These are phyloP conservation scores for Chlorella vulgaris DNA, from an alignment of 139 green algal species.

Conservation along the genomic window DNA sequence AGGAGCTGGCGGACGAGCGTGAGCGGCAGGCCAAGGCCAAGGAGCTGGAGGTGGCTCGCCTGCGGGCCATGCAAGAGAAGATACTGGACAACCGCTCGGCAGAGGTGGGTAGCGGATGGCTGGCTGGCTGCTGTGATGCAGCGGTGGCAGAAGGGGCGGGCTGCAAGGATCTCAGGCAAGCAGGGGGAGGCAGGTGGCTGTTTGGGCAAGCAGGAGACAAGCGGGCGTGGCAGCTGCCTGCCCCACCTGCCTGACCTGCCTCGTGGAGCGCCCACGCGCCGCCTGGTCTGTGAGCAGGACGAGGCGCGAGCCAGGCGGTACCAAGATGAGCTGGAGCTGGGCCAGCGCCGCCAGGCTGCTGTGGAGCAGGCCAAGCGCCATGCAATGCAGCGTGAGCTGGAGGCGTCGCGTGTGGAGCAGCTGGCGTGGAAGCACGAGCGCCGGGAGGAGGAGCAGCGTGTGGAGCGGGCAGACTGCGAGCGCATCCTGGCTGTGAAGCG, in stretches of 20 bases:
- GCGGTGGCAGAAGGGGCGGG: background rate
- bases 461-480: background rate
- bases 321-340: constrained; percentile 33
- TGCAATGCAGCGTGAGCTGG: constrained; percentile 22
- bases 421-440: constrained; percentile 19
- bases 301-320: constrained; percentile 33
- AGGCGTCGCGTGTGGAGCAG: constrained; percentile 16
- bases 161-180: too few relatives aligned
- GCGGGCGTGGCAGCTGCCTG: too few relatives aligned
- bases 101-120: background rate
- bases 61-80: constrained; percentile 36
- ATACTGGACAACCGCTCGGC: constrained; percentile 32
- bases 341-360: background rate
- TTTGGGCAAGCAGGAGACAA: too few relatives aligned
- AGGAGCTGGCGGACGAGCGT: constrained; percentile 34
- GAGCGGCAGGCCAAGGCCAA: constrained; percentile 31
- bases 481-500: constrained; percentile 6
- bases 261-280: too few relatives aligned
- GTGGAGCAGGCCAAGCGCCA: background rate
- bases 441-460: background rate
- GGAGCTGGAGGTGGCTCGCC: constrained; percentile 37
- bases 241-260: too few relatives aligned
- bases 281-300: constrained; percentile 4
- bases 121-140: too few relatives aligned
- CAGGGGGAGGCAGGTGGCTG: too few relatives aligned